These are phyloP conservation scores for Psilocybe cubensis DNA, from an alignment of 768 basidiomycete species.

Conservation along the genomic window DNA sequence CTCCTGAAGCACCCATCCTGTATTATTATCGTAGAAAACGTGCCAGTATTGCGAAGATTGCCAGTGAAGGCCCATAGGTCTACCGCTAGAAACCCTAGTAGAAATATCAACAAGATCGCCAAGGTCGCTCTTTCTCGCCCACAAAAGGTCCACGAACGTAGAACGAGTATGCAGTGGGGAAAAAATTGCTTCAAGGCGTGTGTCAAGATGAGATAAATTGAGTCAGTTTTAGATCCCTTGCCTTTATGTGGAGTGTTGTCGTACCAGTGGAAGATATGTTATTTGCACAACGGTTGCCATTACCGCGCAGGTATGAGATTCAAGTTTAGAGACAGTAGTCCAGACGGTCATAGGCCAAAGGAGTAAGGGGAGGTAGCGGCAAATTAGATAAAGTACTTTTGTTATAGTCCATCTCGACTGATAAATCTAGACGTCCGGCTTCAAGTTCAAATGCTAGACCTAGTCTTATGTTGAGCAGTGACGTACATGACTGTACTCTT, in stretches of 20 bases:
- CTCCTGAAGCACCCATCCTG: neutral
- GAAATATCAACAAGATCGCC: neutral
- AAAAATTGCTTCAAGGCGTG: neutral
- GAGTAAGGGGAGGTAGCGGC: neutral
- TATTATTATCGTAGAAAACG: neutral
- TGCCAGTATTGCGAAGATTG: neutral
- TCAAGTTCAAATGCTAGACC: too few relatives aligned
- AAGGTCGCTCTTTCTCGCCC: neutral
- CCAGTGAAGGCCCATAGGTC: neutral
- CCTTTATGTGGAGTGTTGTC: too few relatives aligned
- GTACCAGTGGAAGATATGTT: neutral
- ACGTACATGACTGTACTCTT: neutral
- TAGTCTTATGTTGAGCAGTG: too few relatives aligned
- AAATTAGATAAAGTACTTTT: neutral
- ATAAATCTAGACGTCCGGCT: neutral
- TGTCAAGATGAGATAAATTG: neutral
- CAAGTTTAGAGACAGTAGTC: neutral
- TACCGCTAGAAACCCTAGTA: neutral
- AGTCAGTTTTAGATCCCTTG: too few relatives aligned
- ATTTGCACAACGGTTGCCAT: neutral
- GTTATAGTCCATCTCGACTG: neutral
- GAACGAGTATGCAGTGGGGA: neutral
- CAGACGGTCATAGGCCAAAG: neutral
- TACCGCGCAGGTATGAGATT: neutral
- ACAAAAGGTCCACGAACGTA: neutral